Base-by-base conservation (phyloP, 192 early-diverging fungal genomes). In the Umbelopsis sp. region DNA sequence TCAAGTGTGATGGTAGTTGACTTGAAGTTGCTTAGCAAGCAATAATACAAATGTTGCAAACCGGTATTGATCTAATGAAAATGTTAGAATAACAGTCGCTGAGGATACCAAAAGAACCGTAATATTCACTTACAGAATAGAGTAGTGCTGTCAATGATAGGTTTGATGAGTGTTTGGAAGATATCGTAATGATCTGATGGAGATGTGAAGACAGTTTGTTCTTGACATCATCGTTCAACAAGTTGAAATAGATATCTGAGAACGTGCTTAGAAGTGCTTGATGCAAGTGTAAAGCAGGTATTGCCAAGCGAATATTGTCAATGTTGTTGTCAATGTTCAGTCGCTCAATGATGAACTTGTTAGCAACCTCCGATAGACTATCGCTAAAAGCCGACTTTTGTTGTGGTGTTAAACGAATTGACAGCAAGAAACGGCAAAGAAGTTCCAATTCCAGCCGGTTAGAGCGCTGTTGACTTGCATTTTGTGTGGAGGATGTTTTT, bases 201-300 rank as follows among this genome's bases (percentile, higher is more conserved):
- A 62, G 26, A 20, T 49, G 9, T 34, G 56, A 17, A 34, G 14
- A 36, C 26, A 62, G 20, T 29, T 62, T 34, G 56, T 62, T 26
- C 31, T 62, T 62, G 1, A 26, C 17, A 10, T 7, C 17, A 26
- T 11, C 12, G 9, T 66, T 47, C 20, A 78, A n/a, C 0, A 52
- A 24, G 2, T 66, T 31, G 17, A 69, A 71, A 49, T 78, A 78
- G 12, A 41, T 49, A 38, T 74, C 72, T 45, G 49, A 74, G 20
- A 78, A 78, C 5, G 70, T 62, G 22, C 66, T 74, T 26, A 69
- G 51, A 32, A 78, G 68, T 31, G 77, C 38, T 41, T 70, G 54
- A 38, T 78, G 77, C 8, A 74, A 54, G 26, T 78, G 72, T 4
- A 78, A 44, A 66, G 76, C 76, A 32, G 76, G 76, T 43, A 74